Evolutionary conservation across 768 basidiomycete species (phyloP).

Genomic region (Podaxis sp.): DNA sequence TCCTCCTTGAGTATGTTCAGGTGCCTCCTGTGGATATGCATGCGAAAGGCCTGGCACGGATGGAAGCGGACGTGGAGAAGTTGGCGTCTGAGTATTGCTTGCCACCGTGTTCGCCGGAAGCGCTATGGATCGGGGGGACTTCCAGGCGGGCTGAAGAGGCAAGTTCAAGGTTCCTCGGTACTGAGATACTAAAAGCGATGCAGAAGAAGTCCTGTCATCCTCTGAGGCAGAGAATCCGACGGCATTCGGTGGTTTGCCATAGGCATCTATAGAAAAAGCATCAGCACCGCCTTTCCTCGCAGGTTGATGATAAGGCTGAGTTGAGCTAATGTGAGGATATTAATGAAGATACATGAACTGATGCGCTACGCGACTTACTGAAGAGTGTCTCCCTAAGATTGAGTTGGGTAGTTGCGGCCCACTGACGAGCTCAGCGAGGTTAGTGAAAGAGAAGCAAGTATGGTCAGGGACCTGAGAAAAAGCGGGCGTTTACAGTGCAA

Average conservation of each 20-base stretch:
- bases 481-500: too few species aligned
- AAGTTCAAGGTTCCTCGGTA: neutral
- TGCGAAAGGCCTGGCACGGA: neutral
- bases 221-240: neutral
- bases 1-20: neutral
- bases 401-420: neutral
- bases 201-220: neutral
- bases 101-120: neutral
- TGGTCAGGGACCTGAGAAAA: too few species aligned
- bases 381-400: neutral
- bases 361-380: neutral
- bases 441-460: neutral
- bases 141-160: neutral
- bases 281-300: neutral
- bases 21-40: neutral
- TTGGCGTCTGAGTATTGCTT: neutral
- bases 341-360: neutral
- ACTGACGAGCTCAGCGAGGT: neutral
- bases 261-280: neutral
- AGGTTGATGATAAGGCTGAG: neutral
- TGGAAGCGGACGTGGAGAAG: neutral
- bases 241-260: neutral
- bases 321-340: neutral
- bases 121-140: neutral
- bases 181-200: neutral